These are phyloP conservation scores for Ophiostoma himal-ulmi DNA, from an alignment of 2,329 filamentous ascomycete genomes.

Conservation along the genomic window DNA sequence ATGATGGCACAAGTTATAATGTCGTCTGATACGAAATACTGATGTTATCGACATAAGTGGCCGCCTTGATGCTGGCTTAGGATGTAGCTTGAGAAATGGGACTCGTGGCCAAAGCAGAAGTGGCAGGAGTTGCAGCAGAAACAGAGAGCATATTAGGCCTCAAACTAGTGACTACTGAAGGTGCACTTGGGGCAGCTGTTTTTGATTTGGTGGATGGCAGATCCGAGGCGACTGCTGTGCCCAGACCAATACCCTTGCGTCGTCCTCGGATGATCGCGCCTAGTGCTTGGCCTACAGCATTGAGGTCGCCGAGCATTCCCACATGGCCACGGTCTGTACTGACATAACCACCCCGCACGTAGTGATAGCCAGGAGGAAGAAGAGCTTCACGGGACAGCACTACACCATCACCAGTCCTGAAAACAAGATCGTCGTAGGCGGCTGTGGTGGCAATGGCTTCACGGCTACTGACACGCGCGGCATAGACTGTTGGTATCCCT, in stretches of 20 bases:
- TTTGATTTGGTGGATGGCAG: neutral
- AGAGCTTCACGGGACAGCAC: slow-evolving; percentile 80
- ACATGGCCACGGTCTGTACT: slow-evolving; percentile 82
- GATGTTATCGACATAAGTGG: neutral
- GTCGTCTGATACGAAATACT: neutral
- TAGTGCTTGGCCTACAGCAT: slow-evolving; percentile 70
- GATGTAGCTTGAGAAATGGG: neutral
- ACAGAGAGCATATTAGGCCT: no score
- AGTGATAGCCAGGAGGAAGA: slow-evolving; percentile 71
- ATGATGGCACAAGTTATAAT: neutral
- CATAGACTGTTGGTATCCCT: slow-evolving; percentile 76
- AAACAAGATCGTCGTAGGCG: slow-evolving; percentile 79
- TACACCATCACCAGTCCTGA: slow-evolving; percentile 83
- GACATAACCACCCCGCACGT: slow-evolving; percentile 67
- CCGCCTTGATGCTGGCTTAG: neutral
- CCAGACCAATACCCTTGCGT: slow-evolving; percentile 65
- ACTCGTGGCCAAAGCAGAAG: neutral
- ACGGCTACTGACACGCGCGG: slow-evolving; percentile 64
- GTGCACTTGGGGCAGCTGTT: neutral
- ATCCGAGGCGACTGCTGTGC: slow-evolving; percentile 29
- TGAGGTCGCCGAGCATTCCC: slow-evolving; percentile 76
- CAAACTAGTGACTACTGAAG: neutral
- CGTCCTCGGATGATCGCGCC: slow-evolving; percentile 62
- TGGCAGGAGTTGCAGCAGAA: neutral
- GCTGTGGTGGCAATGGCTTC: slow-evolving; percentile 72